Conservation (phyloP, 2,329 filamentous ascomycete species). For the Alternaria sp. region DNA sequence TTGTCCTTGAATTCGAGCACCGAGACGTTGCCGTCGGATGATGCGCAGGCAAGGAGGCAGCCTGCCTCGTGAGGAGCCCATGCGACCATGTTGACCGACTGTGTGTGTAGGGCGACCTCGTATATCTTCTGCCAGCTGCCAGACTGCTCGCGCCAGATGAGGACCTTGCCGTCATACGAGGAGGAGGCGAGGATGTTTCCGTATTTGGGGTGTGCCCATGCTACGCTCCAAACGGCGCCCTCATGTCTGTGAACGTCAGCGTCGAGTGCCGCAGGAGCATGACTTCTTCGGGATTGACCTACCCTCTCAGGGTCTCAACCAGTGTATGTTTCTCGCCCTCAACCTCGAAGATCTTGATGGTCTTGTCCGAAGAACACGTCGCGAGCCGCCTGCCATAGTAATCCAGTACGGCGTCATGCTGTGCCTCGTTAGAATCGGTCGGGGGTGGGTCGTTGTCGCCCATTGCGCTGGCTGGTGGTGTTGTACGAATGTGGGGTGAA, state of each 20-base stretch:
- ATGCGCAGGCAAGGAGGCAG: conserved; percentile 92
- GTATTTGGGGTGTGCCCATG: conserved; percentile 96
- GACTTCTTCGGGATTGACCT: conserved; percentile 42
- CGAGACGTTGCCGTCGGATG: conserved; percentile 89
- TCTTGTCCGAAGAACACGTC: conserved; percentile 97
- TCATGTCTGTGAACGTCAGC: conserved; percentile 73
- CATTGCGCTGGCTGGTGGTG: conserved; percentile 14
- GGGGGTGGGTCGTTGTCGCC: conserved; percentile 33
- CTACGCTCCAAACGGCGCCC: conserved; percentile 95
- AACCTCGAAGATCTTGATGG: conserved; percentile 99
- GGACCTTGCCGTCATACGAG: conserved; percentile 95
- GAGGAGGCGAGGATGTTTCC: conserved; percentile 96
- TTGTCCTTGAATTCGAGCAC: conserved; percentile 98
- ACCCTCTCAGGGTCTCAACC: conserved; percentile 94
- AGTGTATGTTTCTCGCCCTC: conserved; percentile 90
- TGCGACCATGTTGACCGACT: conserved; percentile 93
- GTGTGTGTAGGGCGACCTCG: conserved; percentile 92
- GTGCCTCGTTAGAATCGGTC: conserved; percentile 51
- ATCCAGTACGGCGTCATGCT: conserved; percentile 97
- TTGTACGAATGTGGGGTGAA: not conserved
- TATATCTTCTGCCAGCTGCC: conserved; percentile 75
- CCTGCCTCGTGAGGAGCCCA: conserved; percentile 98
- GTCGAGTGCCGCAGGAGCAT: not conserved
- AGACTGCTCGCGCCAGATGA: conserved; percentile 93
- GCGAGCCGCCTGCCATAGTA: conserved; percentile 97